Evolutionary conservation across 2,329 filamentous ascomycete genomes (phyloP).

Genomic region (Periconia digitata): DNA sequence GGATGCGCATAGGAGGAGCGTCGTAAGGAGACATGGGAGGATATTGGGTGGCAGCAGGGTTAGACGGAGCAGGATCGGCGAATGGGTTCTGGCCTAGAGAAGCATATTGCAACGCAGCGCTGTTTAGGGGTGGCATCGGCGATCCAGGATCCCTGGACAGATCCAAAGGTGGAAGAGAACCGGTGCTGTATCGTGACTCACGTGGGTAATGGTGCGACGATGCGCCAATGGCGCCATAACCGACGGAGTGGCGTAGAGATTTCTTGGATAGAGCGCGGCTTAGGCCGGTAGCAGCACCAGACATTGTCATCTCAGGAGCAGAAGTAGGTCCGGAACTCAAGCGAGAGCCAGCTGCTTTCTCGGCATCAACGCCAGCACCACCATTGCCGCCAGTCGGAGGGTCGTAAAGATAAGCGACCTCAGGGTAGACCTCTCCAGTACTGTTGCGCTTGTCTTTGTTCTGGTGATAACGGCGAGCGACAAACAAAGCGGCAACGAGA

Average conservation of each 20-base stretch:
- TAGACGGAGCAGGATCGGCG: constrained; percentile 21
- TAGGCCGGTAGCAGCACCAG: constrained; percentile 14
- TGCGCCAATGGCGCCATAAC: not conserved
- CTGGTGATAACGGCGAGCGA: constrained; percentile 34
- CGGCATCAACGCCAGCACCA: constrained; percentile 5
- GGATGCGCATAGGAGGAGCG: constrained; percentile 1
- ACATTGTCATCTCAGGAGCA: constrained; percentile 16
- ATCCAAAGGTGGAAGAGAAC: constrained; percentile 1
- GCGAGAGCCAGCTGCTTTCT: constrained; percentile 4
- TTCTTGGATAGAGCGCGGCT: constrained; percentile 12
- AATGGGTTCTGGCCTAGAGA: constrained; percentile 14
- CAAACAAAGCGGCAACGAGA: constrained; percentile 33
- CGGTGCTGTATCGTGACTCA: constrained; percentile 12
- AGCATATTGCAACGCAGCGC: constrained; percentile 2
- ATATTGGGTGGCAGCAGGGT: constrained; percentile 19
- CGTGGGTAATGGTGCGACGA: not conserved
- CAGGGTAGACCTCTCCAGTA: constrained; percentile 30
- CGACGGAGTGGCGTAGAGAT: constrained; percentile 11
- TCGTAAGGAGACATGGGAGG: constrained; percentile 27
- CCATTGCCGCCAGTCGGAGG: constrained; percentile 18
- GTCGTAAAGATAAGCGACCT: constrained; percentile 39
- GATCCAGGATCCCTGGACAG: constrained; percentile 7
- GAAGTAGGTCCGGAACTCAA: too few species aligned
- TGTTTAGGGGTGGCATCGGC: not conserved
- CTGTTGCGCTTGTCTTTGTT: constrained; percentile 24